Percentiles rank a stretch among this genome's conserved stretches.
Evolutionary conservation across 2,329 filamentous ascomycete genomes (phyloP).

Genomic region (Cercospora zeae-maydis): DNA sequence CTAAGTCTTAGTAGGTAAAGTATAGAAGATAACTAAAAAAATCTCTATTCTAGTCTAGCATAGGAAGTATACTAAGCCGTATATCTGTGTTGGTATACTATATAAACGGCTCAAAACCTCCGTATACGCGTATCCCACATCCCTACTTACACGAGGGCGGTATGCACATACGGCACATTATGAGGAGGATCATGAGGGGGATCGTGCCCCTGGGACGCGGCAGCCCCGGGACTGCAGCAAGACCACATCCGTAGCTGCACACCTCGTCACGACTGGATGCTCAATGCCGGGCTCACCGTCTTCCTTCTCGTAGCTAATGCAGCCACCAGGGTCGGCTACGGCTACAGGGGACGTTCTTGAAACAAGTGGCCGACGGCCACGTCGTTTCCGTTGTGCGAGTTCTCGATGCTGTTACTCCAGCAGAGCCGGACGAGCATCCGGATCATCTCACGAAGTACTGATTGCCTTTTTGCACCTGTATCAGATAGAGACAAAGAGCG

Average conservation of each 20-base stretch:
- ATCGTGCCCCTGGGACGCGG: background rate
- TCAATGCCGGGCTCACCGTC: background rate
- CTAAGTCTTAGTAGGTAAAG: no score
- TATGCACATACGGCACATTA: slow-evolving; percentile 1
- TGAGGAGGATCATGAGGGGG: background rate
- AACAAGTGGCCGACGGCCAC: background rate
- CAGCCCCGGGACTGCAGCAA: background rate
- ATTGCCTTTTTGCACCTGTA: background rate
- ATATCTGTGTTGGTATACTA: no score
- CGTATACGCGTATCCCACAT: no score
- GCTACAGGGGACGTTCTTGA: background rate
- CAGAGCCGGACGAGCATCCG: background rate
- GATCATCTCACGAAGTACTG: background rate
- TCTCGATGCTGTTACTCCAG: background rate
- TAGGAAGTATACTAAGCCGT: no score
- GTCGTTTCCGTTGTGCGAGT: background rate
- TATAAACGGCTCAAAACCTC: no score
- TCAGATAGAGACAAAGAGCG: background rate
- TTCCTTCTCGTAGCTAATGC: background rate
- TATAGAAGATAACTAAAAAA: no score
- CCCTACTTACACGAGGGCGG: background rate
- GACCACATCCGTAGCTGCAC: background rate
- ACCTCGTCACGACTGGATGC: background rate
- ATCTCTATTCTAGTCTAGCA: no score
- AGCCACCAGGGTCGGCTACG: background rate